A percentile compares a stretch with the other conserved stretches of the same genome.
These are phyloP conservation scores for Immersiella caudata DNA, from an alignment of 495 filamentous ascomycete species.

Conservation along the genomic window DNA sequence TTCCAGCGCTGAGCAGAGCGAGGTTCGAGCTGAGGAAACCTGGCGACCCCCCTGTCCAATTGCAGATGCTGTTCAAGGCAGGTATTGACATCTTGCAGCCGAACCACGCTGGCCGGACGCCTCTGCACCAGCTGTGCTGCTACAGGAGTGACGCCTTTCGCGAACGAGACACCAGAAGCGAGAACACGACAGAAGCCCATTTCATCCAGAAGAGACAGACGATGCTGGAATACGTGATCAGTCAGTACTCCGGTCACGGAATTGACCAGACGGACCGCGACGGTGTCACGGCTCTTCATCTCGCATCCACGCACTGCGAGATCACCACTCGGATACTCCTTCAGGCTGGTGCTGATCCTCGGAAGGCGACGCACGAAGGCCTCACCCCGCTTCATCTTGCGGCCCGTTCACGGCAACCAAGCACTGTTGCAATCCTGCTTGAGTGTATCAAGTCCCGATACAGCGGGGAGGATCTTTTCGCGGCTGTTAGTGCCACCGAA, in stretches of 20 bases:
- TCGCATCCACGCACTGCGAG: conserved; percentile 41
- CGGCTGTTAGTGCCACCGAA: neutral
- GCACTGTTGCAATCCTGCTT: conserved; percentile 44
- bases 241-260: neutral
- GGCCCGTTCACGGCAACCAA: conserved; percentile 38
- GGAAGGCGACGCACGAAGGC: conserved; percentile 33
- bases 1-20: neutral
- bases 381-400: conserved; percentile 47
- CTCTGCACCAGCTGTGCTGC: neutral
- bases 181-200: neutral
- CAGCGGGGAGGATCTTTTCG: neutral
- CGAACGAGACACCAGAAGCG: neutral
- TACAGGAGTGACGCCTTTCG: neutral
- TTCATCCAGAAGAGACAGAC: neutral
- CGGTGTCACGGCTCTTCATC: conserved; percentile 34
- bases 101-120: neutral
- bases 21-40: neutral
- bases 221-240: neutral
- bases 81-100: conserved; percentile 1
- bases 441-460: neutral
- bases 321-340: conserved; percentile 38
- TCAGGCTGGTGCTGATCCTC: conserved; percentile 36
- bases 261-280: conserved; percentile 17
- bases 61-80: neutral
- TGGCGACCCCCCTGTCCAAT: neutral